Evolutionary conservation across 805 yeast species (phyloP), one percentile per base, ranked within the genome.

Genomic region (Metschnikowia matae): DNA sequence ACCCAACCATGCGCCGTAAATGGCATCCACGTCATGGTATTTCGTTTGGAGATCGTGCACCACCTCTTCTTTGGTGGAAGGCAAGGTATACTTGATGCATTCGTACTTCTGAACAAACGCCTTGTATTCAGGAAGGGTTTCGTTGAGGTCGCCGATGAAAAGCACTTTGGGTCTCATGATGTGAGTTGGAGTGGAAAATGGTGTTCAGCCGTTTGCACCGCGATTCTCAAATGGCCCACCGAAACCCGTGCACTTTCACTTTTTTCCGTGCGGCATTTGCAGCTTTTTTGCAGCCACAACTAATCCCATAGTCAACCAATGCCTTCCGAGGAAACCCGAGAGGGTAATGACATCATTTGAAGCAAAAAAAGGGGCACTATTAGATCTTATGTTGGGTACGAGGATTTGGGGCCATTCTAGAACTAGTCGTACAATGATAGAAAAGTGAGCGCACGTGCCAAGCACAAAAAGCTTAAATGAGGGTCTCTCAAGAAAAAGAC

Each of bases 1-100:
- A 1, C 84, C 85, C 31, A 77, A 70, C 79, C 83, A 81, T 0
- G 83, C 84, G 1, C 79, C 83, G 61, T 81, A 83, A 11, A 83
- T 78, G 7, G 80, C 87, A 7, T 60, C 67, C 49, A 80, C 61
- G 58, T 75, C 55, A 43, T 72, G 65, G 48, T 77, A 78, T 26
- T 69, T 64, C 11, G 68, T 54, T n/a, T 66, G 35, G 54, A 79
- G 69, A 51, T 74, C 78, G 18, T 62, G 52, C 35, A 72, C 61
- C 34, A 81, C 69, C 45, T 70, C 69, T 15, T 73, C 78, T 37
- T 66, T 59, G 4, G 80, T 65, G 6, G 79, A 63, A 26, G 61
- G 54, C 18, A 82, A 57, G 21, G 60, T 58, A 57, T 80, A 76
- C 41, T 65, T 55, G 51, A 64, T 54, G 46, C 75, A 67, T 35